A percentile compares a stretch with the other conserved stretches of the same genome.
These are phyloP conservation scores for Beauveria caledonica DNA, from an alignment of 2,329 filamentous ascomycete genomes.

Conservation along the genomic window DNA sequence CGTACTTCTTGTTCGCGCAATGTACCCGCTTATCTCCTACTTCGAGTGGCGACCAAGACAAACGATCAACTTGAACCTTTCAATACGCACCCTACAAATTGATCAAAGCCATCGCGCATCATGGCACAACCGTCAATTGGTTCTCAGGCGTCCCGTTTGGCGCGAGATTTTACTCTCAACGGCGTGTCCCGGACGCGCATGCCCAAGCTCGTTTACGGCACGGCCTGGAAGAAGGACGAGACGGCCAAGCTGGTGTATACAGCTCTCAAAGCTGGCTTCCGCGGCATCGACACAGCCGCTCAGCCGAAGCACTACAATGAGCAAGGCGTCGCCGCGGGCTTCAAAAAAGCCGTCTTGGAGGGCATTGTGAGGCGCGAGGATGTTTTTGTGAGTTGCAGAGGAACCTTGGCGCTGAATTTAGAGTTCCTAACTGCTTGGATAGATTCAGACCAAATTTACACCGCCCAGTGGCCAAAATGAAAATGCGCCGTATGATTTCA, in stretches of 20 bases:
- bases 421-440: background rate
- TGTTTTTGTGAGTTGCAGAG: slow-evolving; percentile 45
- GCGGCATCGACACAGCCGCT: slow-evolving; percentile 68
- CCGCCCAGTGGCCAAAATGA: slow-evolving; percentile 53
- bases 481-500: slow-evolving; percentile 52
- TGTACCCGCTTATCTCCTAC: background rate
- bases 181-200: slow-evolving; percentile 28
- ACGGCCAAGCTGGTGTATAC: slow-evolving; percentile 60
- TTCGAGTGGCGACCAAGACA: background rate
- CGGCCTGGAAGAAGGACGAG: slow-evolving; percentile 73
- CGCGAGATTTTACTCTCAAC: slow-evolving; percentile 26
- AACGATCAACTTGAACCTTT: background rate
- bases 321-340: slow-evolving; percentile 57
- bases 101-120: background rate
- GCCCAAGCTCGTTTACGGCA: slow-evolving; percentile 62
- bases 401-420: background rate
- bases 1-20: background rate
- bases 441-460: slow-evolving; percentile 82
- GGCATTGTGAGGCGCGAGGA: slow-evolving; percentile 48
- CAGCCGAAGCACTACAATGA: slow-evolving; percentile 76
- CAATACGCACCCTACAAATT: background rate
- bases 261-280: slow-evolving; percentile 62
- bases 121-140: slow-evolving; percentile 17
- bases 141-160: slow-evolving; percentile 23
- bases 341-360: slow-evolving; percentile 52